Evolutionary conservation across 306 rosid species (phyloP), one percentile per base, ranked within the genome.

Genomic region (Pyrus betulifolia): DNA sequence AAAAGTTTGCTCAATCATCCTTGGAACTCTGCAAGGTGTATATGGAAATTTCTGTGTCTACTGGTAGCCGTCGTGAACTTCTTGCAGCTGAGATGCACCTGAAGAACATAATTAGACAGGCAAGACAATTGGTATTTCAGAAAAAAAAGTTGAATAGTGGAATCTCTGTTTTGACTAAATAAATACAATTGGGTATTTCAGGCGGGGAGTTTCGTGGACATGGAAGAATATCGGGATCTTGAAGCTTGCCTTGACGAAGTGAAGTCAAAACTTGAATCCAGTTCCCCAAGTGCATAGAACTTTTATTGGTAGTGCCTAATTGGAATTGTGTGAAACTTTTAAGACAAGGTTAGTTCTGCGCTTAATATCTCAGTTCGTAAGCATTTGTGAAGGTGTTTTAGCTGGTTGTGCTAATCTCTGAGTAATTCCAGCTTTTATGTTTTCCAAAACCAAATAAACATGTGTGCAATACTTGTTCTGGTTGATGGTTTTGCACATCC

Each of bases 11-110:
- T 46, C 90, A 72, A 74, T 96, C 98, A 23, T 92, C 97, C 28
- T 74, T 92, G 83, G 97, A 92, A 82, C 96, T 95, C 60, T 89
- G 96, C 92, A 87, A 81, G 82, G 92, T 95, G 65, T 92, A 95
- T 76, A 71, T 84, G 82, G 90, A 92, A 82, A 88, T 95, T 76
- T 88, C 88, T 35, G 71, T 87, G 38, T 83, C 98, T 67, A 76
- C 90, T 28, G 90, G 86, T 62, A 90, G 89, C 82, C 72, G 52
- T 38, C 89, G 80, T 62, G 97, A 92, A 76, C 88, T 95, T 71
- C 75, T 81, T 68, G 60, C 88, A 2, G 97, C 97, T 45, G 97
- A 95, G 76, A 92, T 90, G 98, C 98, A 92, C 83, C 83, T 95
- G 60, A 95, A 88, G 86, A 95, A 77, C 86, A 84, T 82, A 55